These are phyloP conservation scores for Colletotrichum limetticola DNA, from an alignment of 2,329 filamentous ascomycete genomes.

Conservation along the genomic window DNA sequence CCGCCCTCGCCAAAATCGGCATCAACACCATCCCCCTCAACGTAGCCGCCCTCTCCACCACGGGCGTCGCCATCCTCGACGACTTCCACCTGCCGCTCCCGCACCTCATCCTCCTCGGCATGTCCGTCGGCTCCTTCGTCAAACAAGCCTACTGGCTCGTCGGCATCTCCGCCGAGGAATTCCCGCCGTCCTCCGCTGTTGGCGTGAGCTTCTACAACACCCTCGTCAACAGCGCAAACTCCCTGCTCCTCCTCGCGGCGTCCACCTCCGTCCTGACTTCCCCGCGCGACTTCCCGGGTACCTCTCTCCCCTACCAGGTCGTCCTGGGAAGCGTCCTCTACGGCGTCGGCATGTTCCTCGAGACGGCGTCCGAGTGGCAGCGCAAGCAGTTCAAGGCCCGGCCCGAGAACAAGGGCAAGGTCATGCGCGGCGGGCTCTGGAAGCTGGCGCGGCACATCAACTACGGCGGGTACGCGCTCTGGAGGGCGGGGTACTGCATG, in stretches of 20 bases:
- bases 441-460: constrained; percentile 52
- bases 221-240: constrained; percentile 64
- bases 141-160: constrained; percentile 69
- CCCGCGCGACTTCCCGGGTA: constrained; percentile 36
- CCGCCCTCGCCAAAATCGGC: constrained; percentile 58
- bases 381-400: constrained; percentile 54
- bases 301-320: constrained; percentile 42
- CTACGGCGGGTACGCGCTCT: constrained; percentile 51
- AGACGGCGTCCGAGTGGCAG: constrained; percentile 67
- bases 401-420: constrained; percentile 49
- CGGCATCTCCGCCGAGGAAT: constrained; percentile 59
- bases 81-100: constrained; percentile 59
- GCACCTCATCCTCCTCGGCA: constrained; percentile 60
- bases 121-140: constrained; percentile 61
- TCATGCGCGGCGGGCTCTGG: constrained; percentile 52
- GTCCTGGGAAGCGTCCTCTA: constrained; percentile 62
- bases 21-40: constrained; percentile 53
- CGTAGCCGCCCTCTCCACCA: constrained; percentile 48
- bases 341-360: constrained; percentile 60
- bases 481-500: constrained; percentile 46
- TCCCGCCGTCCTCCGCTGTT: constrained; percentile 54
- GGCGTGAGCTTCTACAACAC: constrained; percentile 63
- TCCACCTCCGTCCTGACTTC: constrained; percentile 53
- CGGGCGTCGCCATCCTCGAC: constrained; percentile 46
- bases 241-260: constrained; percentile 62